phyloP scores from a whole-genome alignment of 345 rosid genomes.

The Eucalyptus melliodora region DNA sequence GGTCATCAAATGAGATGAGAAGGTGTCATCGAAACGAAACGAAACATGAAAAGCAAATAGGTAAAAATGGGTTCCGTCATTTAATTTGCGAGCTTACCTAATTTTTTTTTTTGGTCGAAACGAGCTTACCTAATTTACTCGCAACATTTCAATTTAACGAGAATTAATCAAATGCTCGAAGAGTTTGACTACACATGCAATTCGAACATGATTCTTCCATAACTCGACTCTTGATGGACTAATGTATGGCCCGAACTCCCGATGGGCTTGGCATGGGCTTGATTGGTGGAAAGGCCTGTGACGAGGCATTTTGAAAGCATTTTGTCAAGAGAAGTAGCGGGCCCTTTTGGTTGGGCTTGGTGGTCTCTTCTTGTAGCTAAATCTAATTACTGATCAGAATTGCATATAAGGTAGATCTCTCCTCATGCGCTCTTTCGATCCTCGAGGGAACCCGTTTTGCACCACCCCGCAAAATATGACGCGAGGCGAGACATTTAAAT shows the following conservation, averaged over 20 bases:
- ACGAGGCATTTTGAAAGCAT: not conserved
- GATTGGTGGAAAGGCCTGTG: not conserved
- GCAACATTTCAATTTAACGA: not conserved
- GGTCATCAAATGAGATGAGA: no score
- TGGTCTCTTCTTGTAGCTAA: not conserved
- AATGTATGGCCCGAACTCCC: not conserved
- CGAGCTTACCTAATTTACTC: not conserved
- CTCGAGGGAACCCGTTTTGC: not conserved
- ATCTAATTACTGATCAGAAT: not conserved
- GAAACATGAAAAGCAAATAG: no score
- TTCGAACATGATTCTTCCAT: not conserved
- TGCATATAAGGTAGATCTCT: not conserved
- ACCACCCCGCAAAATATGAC: not conserved
- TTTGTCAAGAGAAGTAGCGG: not conserved
- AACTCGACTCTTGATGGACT: not conserved
- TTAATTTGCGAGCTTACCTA: no score
- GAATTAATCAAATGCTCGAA: not conserved
- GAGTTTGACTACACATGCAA: not conserved
- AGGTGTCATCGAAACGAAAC: no score
- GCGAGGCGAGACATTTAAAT: not conserved
- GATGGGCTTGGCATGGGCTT: not conserved
- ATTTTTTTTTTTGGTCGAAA: no score
- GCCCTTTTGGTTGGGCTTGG: not conserved
- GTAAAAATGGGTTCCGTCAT: no score
- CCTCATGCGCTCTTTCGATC: not conserved